Percentiles rank a stretch among this genome's conserved stretches.
Conservation (phyloP, 768 basidiomycete genomes). For the Amanita jacksonii region DNA sequence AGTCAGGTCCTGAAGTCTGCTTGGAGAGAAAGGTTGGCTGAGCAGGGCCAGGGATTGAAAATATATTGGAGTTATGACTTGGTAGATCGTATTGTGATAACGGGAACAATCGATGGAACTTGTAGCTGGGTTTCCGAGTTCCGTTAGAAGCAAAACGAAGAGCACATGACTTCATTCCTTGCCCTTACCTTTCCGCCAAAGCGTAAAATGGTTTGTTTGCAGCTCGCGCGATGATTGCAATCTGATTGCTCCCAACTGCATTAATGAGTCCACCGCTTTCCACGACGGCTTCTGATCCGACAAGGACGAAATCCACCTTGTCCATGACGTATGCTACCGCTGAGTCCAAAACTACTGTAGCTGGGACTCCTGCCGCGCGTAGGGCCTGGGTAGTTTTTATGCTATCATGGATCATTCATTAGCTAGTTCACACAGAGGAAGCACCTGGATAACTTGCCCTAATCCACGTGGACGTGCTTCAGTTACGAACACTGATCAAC, state of each 20-base stretch:
- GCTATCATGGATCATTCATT: constrained; percentile 31
- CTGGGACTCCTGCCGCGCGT: constrained; percentile 85
- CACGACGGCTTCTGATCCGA: constrained; percentile 96
- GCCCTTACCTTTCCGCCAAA: constrained; percentile 70
- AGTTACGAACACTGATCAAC: constrained; percentile 77
- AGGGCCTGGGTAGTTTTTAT: constrained; percentile 87
- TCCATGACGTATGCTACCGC: constrained; percentile 98
- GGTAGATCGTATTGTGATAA: constrained; percentile 86
- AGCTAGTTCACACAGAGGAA: constrained; percentile 11
- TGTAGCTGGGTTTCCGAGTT: constrained; percentile 55
- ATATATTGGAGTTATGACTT: constrained; percentile 64
- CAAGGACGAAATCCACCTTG: constrained; percentile 88
- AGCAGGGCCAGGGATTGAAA: constrained; percentile 51
- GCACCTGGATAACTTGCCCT: constrained; percentile 46
- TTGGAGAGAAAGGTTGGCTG: constrained; percentile 17
- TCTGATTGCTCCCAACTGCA: constrained; percentile 92
- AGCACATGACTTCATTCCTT: constrained; percentile 11
- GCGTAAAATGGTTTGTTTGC: constrained; percentile 96
- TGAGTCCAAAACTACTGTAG: constrained; percentile 90
- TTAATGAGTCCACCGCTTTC: constrained; percentile 92
- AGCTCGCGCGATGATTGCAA: constrained; percentile 92
- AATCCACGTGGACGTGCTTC: constrained; percentile 87
- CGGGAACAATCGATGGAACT: constrained; percentile 94
- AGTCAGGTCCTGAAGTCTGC: not conserved
- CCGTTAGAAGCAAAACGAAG: not conserved